Evolutionary conservation across 768 basidiomycete species (phyloP).

Genomic region (Amanita rubescens): DNA sequence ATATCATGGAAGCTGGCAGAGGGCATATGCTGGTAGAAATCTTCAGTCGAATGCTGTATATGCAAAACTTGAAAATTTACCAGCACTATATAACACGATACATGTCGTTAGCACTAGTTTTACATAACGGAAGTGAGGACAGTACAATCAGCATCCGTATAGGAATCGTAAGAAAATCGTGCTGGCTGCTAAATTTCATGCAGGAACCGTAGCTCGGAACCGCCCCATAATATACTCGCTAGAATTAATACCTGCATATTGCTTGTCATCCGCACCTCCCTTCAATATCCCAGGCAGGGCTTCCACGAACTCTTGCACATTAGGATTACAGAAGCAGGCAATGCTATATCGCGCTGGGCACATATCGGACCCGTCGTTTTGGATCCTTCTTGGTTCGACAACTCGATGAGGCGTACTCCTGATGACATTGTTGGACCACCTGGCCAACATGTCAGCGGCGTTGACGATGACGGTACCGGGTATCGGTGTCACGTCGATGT

Average conservation of each 20-base stretch:
- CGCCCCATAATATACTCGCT: neutral
- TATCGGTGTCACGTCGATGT: constrained; percentile 72
- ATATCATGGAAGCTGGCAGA: too few relatives aligned
- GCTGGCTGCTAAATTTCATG: too few relatives aligned
- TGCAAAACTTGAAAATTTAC: too few relatives aligned
- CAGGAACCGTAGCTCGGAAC: neutral
- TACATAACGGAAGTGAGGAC: too few relatives aligned
- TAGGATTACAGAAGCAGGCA: constrained; percentile 57
- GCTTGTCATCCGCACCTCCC: neutral
- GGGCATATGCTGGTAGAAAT: too few relatives aligned
- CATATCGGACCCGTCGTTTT: constrained; percentile 41
- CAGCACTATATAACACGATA: too few relatives aligned
- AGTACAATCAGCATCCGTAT: too few relatives aligned
- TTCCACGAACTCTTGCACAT: neutral
- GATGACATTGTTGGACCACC: constrained; percentile 79
- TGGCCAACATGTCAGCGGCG: constrained; percentile 70
- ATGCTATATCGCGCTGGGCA: constrained; percentile 71
- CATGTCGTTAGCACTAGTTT: too few relatives aligned
- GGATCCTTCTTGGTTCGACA: constrained; percentile 59
- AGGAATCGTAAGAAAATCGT: too few relatives aligned
- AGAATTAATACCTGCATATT: neutral
- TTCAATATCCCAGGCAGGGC: neutral
- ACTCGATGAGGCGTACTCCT: constrained; percentile 80
- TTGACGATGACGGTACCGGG: constrained; percentile 80
- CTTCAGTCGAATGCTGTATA: too few relatives aligned